A percentile compares a stretch with the other conserved stretches of the same genome.
Evolutionary conservation across 352 stramenopile genomes (phyloP).

Genomic region (Globisporangium sylvaticum): DNA sequence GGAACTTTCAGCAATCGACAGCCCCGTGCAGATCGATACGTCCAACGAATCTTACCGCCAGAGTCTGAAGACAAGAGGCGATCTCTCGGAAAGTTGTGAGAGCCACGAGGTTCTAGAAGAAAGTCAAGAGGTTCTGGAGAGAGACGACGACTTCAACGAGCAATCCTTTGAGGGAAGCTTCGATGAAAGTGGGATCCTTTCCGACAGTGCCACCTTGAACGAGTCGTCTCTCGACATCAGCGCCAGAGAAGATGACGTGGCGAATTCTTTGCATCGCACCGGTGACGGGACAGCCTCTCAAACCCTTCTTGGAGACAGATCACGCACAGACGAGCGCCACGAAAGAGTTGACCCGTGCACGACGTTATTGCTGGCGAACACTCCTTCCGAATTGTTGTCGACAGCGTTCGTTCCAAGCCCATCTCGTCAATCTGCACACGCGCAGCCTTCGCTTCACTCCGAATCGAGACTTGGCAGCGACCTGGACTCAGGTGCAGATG

Average conservation of each 20-base stretch:
- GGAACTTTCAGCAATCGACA: not conserved
- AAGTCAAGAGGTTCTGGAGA: not conserved
- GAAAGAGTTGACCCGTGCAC: not conserved
- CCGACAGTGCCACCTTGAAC: not conserved
- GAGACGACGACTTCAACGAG: slow-evolving; percentile 5
- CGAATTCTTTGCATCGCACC: not conserved
- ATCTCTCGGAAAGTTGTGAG: slow-evolving; percentile 7
- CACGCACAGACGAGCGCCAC: not conserved
- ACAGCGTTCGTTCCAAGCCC: not conserved
- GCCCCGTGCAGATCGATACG: not conserved
- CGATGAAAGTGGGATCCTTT: not conserved
- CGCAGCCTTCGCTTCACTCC: too few relatives aligned
- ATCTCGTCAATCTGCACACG: not conserved
- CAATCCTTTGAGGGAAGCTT: slow-evolving; percentile 4
- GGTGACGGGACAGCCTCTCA: not conserved
- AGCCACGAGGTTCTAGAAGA: slow-evolving; percentile 3
- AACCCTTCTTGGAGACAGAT: not conserved
- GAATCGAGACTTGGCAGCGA: not conserved
- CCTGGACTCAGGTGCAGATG: not conserved
- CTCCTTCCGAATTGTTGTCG: not conserved
- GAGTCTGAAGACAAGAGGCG: too few relatives aligned
- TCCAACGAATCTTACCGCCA: not conserved
- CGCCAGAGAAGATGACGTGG: not conserved
- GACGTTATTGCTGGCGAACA: not conserved
- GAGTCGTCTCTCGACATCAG: not conserved